Conservation (phyloP, 768 basidiomycete species). For the Tricholoma furcatifolium region DNA sequence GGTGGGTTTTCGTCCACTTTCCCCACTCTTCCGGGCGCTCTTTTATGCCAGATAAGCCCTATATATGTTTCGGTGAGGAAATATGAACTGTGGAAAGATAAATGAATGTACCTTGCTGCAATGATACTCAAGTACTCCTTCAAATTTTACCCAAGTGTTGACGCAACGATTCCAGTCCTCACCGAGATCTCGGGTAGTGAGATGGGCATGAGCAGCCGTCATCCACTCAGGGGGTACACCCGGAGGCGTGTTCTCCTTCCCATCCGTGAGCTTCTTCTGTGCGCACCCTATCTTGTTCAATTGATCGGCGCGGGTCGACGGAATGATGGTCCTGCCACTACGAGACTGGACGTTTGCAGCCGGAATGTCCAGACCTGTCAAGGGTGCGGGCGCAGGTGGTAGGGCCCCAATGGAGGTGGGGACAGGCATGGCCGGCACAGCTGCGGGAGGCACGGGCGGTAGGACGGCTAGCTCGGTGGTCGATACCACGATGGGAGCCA, state of each 20-base stretch:
- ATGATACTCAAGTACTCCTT: slow-evolving; percentile 5
- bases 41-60: not conserved
- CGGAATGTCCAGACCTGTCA: too few relatives aligned
- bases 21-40: slow-evolving; percentile 14
- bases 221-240: not conserved
- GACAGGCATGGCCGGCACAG: too few relatives aligned
- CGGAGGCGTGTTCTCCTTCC: slow-evolving; percentile 7
- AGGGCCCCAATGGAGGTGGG: too few relatives aligned
- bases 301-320: not conserved
- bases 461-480: too few relatives aligned
- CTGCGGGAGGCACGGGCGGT: too few relatives aligned
- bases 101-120: not conserved
- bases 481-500: too few relatives aligned
- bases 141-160: slow-evolving; percentile 6
- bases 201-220: not conserved
- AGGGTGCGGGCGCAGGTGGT: too few relatives aligned
- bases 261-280: not conserved
- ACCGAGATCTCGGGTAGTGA: too few relatives aligned
- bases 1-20: slow-evolving; percentile 9
- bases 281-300: slow-evolving; percentile 4
- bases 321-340: slow-evolving; percentile 3
- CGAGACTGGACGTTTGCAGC: too few relatives aligned
- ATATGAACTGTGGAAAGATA: not conserved
- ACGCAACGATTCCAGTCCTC: not conserved
- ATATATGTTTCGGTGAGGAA: not conserved